These are phyloP conservation scores for Botrytis aclada DNA, from an alignment of 2,329 filamentous ascomycete genomes.

Conservation along the genomic window DNA sequence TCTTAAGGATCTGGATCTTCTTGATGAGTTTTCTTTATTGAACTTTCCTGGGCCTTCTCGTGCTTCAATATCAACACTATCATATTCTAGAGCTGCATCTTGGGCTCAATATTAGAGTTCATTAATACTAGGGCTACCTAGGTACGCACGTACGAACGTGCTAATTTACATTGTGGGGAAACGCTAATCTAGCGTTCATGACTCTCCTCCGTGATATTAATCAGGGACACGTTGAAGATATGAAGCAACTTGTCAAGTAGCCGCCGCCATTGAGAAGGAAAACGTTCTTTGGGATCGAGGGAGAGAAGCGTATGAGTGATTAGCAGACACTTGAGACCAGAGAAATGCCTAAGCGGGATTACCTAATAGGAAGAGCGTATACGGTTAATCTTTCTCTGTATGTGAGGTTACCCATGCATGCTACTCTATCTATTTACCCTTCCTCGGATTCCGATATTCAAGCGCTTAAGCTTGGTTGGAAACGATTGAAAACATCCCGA, in stretches of 20 bases:
- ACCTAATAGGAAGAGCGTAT: not conserved
- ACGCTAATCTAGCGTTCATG: not conserved
- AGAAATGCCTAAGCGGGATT: not conserved
- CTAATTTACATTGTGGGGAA: not conserved
- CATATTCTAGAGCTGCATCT: not conserved
- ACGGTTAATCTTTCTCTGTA: not conserved
- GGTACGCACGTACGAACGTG: not conserved
- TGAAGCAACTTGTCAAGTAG: not conserved
- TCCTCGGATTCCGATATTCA: not conserved
- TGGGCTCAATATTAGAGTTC: not conserved
- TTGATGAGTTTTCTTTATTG: not conserved
- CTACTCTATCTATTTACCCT: not conserved
- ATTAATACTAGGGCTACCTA: not conserved
- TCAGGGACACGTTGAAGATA: too few species aligned
- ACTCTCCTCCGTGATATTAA: not conserved
- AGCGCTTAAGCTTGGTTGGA: conserved; percentile 2
- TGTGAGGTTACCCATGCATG: not conserved
- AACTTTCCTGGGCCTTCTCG: not conserved
- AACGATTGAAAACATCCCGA: not conserved
- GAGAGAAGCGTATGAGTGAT: not conserved
- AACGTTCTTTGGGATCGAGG: not conserved
- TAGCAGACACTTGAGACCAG: not conserved
- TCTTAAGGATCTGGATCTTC: not conserved
- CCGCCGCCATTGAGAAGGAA: not conserved
- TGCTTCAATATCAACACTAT: not conserved